Evolutionary conservation across 441 rosid species (phyloP), one percentile per base, ranked within the genome.

Genomic region (Kokia cookei): DNA sequence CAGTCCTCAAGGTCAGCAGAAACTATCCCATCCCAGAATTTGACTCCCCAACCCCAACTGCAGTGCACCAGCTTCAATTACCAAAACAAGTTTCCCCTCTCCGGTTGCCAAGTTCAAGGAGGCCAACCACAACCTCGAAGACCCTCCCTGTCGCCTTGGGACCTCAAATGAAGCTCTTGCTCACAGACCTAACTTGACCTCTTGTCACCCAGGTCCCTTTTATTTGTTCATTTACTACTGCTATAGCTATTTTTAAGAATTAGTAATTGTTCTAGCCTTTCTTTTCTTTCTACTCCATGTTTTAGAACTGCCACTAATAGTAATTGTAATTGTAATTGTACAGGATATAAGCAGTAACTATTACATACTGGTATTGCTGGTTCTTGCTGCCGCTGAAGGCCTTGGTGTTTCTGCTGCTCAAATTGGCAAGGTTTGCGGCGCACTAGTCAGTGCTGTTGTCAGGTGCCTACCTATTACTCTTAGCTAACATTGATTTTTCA

Each of bases 371-470:
- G 98, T 93, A 19, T 80, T 96, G 78, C 73, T 93, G 81, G 94
- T 96, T 83, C 87, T 96, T 59, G 96, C 97, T 17, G 99, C 99
- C 7, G 98, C 97, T 64, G 97, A 97, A 76, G 99, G 97, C 19
- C 98, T 93, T 75, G 97, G 98, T 14, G 83, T 90, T 75, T 89
- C 97, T 59, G 99, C 97, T 59, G 91, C 89, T 4, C 98, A 93
- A 82, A 93, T 96, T 51, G 98, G 92, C 79, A 91, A 93, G 86
- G 86, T 83, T 77, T 77, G 86, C 73, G 94, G 96, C n/a, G 96
- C 98, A 76, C 73, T 77, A 81, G 96, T 93, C 42, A 88, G 93
- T 79, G 98, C 94, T 0, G 91, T 89, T 70, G 97, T 91, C 53
- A 90, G 99, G 99, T 93, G 82, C 66, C 10, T 55, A 12, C 54